Conservation (phyloP, 2,329 filamentous ascomycete genomes). For the Neofusicoccum sp. region DNA sequence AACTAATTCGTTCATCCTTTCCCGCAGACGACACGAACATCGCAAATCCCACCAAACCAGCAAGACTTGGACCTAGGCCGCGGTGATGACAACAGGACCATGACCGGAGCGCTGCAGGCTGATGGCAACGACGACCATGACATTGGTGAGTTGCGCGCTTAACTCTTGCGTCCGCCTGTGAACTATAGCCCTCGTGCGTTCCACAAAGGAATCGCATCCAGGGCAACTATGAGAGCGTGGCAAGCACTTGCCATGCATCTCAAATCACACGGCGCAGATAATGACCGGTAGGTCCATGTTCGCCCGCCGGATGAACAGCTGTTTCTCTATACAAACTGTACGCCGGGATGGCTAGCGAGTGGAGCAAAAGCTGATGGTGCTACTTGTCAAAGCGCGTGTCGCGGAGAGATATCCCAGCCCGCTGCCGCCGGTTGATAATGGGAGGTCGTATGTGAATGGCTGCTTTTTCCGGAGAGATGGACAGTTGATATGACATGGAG, state of each 20-base stretch:
- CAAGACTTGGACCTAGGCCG: conserved; percentile 17
- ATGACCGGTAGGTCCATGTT: conserved; percentile 11
- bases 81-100: not conserved
- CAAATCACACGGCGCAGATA: conserved; percentile 7
- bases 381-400: not conserved
- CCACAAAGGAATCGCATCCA: not conserved
- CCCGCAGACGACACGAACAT: conserved; percentile 6
- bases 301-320: not conserved
- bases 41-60: conserved; percentile 7
- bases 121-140: conserved; percentile 10
- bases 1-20: not conserved
- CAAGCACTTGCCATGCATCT: not conserved
- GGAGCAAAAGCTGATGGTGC: conserved; percentile 11
- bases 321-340: conserved; percentile 6
- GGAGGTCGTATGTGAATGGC: conserved; percentile 16
- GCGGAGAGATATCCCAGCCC: conserved; percentile 11
- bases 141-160: conserved; percentile 18
- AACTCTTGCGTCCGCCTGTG: not conserved
- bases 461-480: conserved; percentile 19
- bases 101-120: conserved; percentile 17
- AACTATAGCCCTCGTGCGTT: not conserved
- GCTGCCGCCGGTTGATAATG: conserved; percentile 11
- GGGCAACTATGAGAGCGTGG: not conserved
- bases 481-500: conserved; percentile 3
- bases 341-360: not conserved